Base-by-base conservation (phyloP, 768 basidiomycete species). In the Boletus edulis region DNA sequence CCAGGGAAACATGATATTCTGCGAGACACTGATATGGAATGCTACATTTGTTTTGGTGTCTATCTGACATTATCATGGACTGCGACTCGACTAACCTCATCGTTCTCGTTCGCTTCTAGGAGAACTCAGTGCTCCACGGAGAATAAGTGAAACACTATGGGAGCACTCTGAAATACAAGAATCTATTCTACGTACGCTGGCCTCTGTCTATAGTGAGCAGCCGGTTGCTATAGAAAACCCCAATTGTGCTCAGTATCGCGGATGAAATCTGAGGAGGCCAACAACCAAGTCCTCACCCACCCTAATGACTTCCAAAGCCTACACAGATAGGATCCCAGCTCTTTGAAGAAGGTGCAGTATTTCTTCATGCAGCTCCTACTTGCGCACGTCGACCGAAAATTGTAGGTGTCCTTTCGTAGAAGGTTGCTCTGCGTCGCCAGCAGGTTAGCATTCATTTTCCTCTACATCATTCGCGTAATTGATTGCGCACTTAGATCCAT, bases 1-100 rank as follows among this genome's bases (percentile, higher is more conserved):
- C 82, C 1, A 69, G 75, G 12, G 78, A 63, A 53, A 47, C 69
- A 67, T 57, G 83, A 84, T 0, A 77, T 82, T 57, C 57, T 81
- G 63, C 72, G 66, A 47, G 72, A 78, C 14, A 78, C 24, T 24
- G 24, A 24, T 84, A 14, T 71, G 68, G 63, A 67, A 75, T n/a
- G 73, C 70, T 9, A 80, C 79, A 61, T 29, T 29, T 29, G 27
- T 29, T 29, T 9, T 9, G 27, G 9, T 9, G 27, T 9, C 9
- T 13, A 71, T 43, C 40, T 14, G 10, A 14, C 22, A 17, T 35
- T 8, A 11, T 27, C 5, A 6, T 40, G 29, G 14, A 22, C 12
- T 10, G 32, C 34, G 27, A 20, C 14, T 38, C 22, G 2, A 35
- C 31, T 32, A 15, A 48, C 20, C 20, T 5, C 17, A 24, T n/a